Evolutionary conservation across 2,329 filamentous ascomycete genomes (phyloP).

Genomic region (Aureobasidium namibiae): DNA sequence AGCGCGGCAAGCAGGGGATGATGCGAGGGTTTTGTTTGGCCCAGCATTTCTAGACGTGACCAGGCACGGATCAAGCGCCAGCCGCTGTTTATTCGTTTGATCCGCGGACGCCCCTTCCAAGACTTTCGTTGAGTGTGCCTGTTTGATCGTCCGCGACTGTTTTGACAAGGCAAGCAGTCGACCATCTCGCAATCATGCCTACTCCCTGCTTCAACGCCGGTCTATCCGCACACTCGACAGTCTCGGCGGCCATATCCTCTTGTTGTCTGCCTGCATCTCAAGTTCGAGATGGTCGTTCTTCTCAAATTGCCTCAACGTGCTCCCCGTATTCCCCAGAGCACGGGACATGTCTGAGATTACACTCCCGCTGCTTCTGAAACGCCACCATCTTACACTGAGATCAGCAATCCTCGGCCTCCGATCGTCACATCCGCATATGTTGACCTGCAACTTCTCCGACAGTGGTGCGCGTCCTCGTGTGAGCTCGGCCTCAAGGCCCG

Average conservation of each 20-base stretch:
- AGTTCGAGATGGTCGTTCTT: neutral
- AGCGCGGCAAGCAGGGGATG: neutral
- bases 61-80: slow-evolving; percentile 7
- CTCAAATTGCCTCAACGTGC: neutral
- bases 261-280: neutral
- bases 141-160: neutral
- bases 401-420: slow-evolving; percentile 2
- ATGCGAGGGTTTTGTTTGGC: slow-evolving; percentile 8
- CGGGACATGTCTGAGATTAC: neutral
- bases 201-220: neutral
- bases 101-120: slow-evolving; percentile 1
- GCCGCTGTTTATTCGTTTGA: neutral
- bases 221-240: neutral
- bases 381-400: slow-evolving; percentile 7
- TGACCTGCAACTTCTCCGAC: slow-evolving; percentile 5
- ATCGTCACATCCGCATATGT: slow-evolving; percentile 7
- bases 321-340: neutral
- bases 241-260: neutral
- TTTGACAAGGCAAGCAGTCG: neutral
- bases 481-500: neutral
- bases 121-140: neutral
- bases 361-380: slow-evolving; percentile 1
- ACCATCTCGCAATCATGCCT: too few species aligned
- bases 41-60: neutral
- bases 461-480: slow-evolving; percentile 5